These are phyloP conservation scores for Orychophragmus violaceus DNA, from an alignment of 345 rosid species.

Conservation along the genomic window DNA sequence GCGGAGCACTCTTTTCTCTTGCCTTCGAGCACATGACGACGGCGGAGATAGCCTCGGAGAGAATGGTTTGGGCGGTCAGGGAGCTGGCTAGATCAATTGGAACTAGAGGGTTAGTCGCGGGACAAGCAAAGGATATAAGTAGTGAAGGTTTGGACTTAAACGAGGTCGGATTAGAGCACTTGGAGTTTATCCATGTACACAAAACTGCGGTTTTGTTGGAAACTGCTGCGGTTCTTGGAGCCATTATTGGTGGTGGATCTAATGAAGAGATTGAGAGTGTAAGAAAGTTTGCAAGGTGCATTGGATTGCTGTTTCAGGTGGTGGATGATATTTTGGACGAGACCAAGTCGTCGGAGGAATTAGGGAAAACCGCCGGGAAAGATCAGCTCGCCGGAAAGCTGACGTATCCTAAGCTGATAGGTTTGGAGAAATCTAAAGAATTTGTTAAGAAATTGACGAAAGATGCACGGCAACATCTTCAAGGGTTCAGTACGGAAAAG, in stretches of 20 bases:
- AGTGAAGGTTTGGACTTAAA: constrained; percentile 48
- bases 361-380: constrained; percentile 95
- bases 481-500: constrained; percentile 54
- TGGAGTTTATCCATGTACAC: constrained; percentile 80
- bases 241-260: constrained; percentile 69
- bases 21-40: constrained; percentile 45
- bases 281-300: constrained; percentile 59
- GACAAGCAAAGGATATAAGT: constrained; percentile 69
- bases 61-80: constrained; percentile 50
- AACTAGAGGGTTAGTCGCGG: constrained; percentile 65
- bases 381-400: constrained; percentile 69
- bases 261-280: constrained; percentile 63
- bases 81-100: constrained; percentile 71
- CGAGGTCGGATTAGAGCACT: constrained; percentile 49
- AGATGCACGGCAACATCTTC: constrained; percentile 61
- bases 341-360: constrained; percentile 67
- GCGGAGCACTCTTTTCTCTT: constrained; percentile 52
- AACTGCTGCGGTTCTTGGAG: constrained; percentile 67
- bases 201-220: constrained; percentile 80
- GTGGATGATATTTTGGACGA: constrained; percentile 91
- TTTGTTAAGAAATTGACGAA: constrained; percentile 54
- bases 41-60: constrained; percentile 29
- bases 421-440: constrained; percentile 61
- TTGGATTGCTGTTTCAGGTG: constrained; percentile 84
- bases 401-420: constrained; percentile 74